These are phyloP conservation scores for Raphanus hybrid DNA, from an alignment of 441 rosid genomes.

Conservation along the genomic window DNA sequence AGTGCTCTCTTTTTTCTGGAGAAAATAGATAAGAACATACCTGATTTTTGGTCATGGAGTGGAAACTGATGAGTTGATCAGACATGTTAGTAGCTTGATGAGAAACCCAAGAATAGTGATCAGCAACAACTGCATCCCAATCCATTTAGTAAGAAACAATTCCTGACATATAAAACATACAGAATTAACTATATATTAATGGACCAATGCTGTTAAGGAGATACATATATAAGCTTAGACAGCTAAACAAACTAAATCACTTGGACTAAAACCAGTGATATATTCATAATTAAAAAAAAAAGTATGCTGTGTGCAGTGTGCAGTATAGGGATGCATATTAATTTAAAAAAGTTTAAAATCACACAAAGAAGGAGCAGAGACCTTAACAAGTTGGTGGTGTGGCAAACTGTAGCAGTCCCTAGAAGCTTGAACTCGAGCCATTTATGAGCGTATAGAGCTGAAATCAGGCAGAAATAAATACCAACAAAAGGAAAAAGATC, in stretches of 20 bases:
- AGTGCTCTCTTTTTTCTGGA: not conserved
- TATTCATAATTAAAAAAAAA: not conserved
- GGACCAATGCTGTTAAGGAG: not conserved
- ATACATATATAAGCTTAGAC: not conserved
- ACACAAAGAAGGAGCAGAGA: slow-evolving; percentile 32
- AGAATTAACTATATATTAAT: not conserved
- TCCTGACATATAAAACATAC: not conserved
- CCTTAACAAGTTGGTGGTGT: slow-evolving; percentile 86
- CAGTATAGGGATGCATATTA: not conserved
- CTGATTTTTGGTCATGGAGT: not conserved
- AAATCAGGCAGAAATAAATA: slow-evolving; percentile 28
- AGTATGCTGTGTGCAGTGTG: not conserved
- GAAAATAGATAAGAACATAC: not conserved
- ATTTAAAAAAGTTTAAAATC: not conserved
- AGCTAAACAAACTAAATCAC: not conserved
- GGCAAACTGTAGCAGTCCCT: slow-evolving; percentile 92
- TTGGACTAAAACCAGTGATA: not conserved
- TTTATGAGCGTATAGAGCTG: slow-evolving; percentile 85
- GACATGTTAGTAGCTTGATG: not conserved
- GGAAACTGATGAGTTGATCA: not conserved
- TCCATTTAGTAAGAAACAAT: not conserved
- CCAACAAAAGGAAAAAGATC: not conserved
- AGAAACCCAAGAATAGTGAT: not conserved
- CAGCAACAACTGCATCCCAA: not conserved
- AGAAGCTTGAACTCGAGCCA: slow-evolving; percentile 96